Percentiles rank a stretch among this genome's conserved stretches.
phyloP scores from a whole-genome alignment of 305 asterid genomes.

The Plantago rigida region DNA sequence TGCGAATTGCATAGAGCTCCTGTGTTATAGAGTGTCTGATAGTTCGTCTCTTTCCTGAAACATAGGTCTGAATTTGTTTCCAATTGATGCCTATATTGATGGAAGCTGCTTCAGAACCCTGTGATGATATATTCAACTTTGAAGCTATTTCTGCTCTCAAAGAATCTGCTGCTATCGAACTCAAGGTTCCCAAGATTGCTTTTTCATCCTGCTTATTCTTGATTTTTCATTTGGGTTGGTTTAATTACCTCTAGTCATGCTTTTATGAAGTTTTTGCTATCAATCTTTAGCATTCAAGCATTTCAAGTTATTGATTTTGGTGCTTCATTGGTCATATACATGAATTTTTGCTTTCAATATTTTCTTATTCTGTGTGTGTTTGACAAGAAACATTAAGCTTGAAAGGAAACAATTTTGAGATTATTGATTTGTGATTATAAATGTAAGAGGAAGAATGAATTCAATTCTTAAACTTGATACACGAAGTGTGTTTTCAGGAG shows the following conservation, averaged over 20 bases:
- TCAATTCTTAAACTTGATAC: too few relatives aligned
- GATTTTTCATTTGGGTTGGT: neutral
- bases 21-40: too few relatives aligned
- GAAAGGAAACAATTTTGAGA: too few relatives aligned
- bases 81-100: constrained; percentile 35
- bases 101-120: constrained; percentile 45
- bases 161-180: constrained; percentile 45
- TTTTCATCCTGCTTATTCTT: neutral
- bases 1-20: too few relatives aligned
- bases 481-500: constrained; percentile 46
- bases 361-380: too few relatives aligned
- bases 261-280: constrained; percentile 4
- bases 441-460: too few relatives aligned
- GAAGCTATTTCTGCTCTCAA: constrained; percentile 53
- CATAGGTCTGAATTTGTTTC: constrained; percentile 10
- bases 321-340: too few relatives aligned
- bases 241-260: constrained; percentile 1
- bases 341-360: too few relatives aligned
- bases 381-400: too few relatives aligned
- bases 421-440: too few relatives aligned
- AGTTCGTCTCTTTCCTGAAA: constrained; percentile 10
- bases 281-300: too few relatives aligned
- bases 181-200: constrained; percentile 34
- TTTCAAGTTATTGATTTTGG: too few relatives aligned
- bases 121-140: constrained; percentile 36